Conservation (phyloP, 305 asterid species). For the Fraxinus nigra region DNA sequence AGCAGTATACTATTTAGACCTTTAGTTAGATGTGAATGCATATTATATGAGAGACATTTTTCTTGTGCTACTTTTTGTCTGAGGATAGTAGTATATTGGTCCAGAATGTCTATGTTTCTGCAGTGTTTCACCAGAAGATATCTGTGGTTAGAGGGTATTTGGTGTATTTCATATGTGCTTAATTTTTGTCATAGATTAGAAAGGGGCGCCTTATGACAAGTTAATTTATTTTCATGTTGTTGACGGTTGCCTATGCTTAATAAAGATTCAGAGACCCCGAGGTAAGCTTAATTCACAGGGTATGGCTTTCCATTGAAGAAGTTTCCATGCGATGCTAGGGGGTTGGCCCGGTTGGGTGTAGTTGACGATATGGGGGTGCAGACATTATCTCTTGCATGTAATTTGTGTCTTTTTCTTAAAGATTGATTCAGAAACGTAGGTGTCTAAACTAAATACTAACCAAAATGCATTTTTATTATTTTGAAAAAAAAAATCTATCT, state of each 20-base stretch:
- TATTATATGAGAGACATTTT: not conserved
- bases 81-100: not conserved
- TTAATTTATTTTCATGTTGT: not conserved
- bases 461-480: not conserved
- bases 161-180: not conserved
- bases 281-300: not conserved
- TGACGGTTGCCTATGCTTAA: not conserved
- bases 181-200: not conserved
- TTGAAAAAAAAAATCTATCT: too few relatives aligned
- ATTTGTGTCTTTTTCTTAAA: not conserved
- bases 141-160: not conserved
- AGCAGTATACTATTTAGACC: not conserved
- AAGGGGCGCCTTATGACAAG: too few relatives aligned
- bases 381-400: not conserved
- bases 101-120: not conserved
- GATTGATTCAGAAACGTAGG: not conserved
- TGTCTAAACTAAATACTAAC: not conserved
- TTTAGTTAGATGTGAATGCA: not conserved
- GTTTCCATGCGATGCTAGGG: not conserved
- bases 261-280: not conserved
- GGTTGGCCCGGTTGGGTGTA: not conserved
- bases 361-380: not conserved
- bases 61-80: not conserved
- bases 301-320: not conserved
- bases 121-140: not conserved